Conservation (phyloP, 2,329 filamentous ascomycete genomes). For the Lasiodiplodia citricola region DNA sequence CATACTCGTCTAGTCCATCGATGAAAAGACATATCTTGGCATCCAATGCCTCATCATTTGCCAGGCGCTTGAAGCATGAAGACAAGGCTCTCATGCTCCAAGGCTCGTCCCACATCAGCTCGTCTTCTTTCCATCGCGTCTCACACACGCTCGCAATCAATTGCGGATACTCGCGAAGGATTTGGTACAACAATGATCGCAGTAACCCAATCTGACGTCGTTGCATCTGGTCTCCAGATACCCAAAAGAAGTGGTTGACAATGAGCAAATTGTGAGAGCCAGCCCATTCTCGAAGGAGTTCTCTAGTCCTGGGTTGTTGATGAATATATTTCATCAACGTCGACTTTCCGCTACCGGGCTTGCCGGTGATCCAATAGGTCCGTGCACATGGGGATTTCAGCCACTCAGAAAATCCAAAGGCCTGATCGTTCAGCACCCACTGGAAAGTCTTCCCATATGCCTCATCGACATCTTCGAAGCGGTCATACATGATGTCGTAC, state of each 20-base stretch:
- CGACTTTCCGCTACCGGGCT: conserved; percentile 42
- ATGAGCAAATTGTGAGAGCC: conserved; percentile 23
- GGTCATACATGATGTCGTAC: neutral
- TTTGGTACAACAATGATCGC: conserved; percentile 33
- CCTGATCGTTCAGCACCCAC: conserved; percentile 25
- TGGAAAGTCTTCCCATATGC: conserved; percentile 28
- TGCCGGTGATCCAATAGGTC: conserved; percentile 46
- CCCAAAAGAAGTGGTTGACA: conserved; percentile 41
- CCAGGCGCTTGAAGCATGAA: neutral
- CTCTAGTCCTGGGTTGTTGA: conserved; percentile 27
- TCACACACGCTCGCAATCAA: neutral
- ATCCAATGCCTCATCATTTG: neutral
- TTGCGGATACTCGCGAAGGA: conserved; percentile 24
- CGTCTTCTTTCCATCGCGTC: neutral
- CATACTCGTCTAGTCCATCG: conserved; percentile 34
- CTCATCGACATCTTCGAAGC: conserved; percentile 3
- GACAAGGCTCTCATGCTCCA: neutral
- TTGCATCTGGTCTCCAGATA: conserved; percentile 35
- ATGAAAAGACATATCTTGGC: conserved; percentile 27
- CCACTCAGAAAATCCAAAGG: conserved; percentile 3
- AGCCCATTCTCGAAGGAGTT: conserved; percentile 32
- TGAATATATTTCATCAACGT: conserved; percentile 41
- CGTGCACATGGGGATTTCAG: conserved; percentile 17
- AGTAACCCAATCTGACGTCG: conserved; percentile 35
- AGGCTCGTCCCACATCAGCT: neutral